Percentiles rank a stretch among this genome's conserved stretches.
These are phyloP conservation scores for Carex arenaria DNA, from an alignment of 202 grass and related monocot species.

Conservation along the genomic window DNA sequence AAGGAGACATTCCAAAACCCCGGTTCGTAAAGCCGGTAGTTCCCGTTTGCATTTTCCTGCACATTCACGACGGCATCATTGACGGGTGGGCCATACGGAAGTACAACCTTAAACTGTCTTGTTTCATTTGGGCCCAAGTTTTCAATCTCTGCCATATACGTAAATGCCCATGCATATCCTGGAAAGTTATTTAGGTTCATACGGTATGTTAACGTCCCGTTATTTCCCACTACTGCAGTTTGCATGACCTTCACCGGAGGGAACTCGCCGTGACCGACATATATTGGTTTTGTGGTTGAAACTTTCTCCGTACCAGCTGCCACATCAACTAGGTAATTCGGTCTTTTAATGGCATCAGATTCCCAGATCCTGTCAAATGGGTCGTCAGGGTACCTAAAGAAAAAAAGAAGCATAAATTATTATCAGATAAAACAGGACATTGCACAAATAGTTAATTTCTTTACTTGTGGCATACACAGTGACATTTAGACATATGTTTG, in stretches of 20 bases:
- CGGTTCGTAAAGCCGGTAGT: constrained; percentile 15
- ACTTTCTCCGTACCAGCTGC: constrained; percentile 18
- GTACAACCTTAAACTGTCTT: not conserved
- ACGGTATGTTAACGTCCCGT: constrained; percentile 10
- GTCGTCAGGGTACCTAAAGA: constrained; percentile 27
- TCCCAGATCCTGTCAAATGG: constrained; percentile 32
- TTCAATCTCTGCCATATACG: constrained; percentile 33
- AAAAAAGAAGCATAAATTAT: not conserved
- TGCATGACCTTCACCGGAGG: constrained; percentile 27
- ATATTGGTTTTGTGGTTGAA: constrained; percentile 20
- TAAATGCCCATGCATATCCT: constrained; percentile 19
- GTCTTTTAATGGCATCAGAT: constrained; percentile 9
- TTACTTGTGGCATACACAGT: too few relatives aligned
- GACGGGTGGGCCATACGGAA: not conserved
- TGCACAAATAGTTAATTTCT: too few relatives aligned
- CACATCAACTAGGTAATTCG: constrained; percentile 11
- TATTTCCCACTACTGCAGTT: constrained; percentile 28
- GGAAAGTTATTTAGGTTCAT: constrained; percentile 22
- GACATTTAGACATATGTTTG: too few relatives aligned
- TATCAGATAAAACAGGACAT: not conserved
- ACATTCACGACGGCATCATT: constrained; percentile 22
- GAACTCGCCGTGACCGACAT: not conserved
- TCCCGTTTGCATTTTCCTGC: constrained; percentile 14
- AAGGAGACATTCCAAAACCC: constrained; percentile 25
- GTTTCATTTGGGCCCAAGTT: constrained; percentile 25